Conservation (phyloP, 2,329 filamentous ascomycete species). For the Parastagonospora nodorum region DNA sequence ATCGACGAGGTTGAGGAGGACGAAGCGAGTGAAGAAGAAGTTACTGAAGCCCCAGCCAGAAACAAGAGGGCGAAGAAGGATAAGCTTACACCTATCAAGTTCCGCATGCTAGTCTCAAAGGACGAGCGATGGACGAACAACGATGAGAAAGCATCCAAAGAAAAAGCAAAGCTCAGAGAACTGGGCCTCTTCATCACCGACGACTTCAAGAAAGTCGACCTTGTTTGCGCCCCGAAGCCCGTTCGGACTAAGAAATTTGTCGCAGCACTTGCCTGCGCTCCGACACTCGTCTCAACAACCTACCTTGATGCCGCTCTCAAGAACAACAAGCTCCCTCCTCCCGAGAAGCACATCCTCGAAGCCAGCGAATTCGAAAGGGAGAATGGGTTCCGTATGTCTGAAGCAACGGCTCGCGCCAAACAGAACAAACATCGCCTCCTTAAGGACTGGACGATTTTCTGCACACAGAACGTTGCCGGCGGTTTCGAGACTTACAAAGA, state of each 20-base stretch:
- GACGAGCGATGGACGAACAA: slow-evolving; percentile 82
- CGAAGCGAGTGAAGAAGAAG: slow-evolving; percentile 50
- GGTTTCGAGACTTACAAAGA: slow-evolving; percentile 82
- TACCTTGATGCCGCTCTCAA: slow-evolving; percentile 82
- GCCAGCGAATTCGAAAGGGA: slow-evolving; percentile 76
- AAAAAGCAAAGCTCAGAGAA: slow-evolving; percentile 80
- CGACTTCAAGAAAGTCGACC: slow-evolving; percentile 77
- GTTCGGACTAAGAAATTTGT: slow-evolving; percentile 95
- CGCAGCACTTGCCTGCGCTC: slow-evolving; percentile 79
- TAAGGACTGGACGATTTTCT: slow-evolving; percentile 78
- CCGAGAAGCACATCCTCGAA: slow-evolving; percentile 69
- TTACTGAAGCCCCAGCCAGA: slow-evolving; percentile 62
- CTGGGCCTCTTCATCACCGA: slow-evolving; percentile 81
- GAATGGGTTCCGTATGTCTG: slow-evolving; percentile 70
- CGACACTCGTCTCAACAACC: slow-evolving; percentile 73
- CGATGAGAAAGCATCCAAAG: slow-evolving; percentile 73
- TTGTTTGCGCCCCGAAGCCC: slow-evolving; percentile 84
- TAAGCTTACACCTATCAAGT: slow-evolving; percentile 65
- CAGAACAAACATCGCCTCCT: slow-evolving; percentile 79
- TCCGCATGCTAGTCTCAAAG: slow-evolving; percentile 81
- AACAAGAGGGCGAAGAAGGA: slow-evolving; percentile 60
- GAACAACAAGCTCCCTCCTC: slow-evolving; percentile 66
- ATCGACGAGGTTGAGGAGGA: slow-evolving; percentile 52
- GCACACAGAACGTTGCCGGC: slow-evolving; percentile 77
- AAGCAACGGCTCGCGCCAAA: slow-evolving; percentile 72